Conservation (phyloP, 768 basidiomycete genomes). For the Boletellus ananiceps region DNA sequence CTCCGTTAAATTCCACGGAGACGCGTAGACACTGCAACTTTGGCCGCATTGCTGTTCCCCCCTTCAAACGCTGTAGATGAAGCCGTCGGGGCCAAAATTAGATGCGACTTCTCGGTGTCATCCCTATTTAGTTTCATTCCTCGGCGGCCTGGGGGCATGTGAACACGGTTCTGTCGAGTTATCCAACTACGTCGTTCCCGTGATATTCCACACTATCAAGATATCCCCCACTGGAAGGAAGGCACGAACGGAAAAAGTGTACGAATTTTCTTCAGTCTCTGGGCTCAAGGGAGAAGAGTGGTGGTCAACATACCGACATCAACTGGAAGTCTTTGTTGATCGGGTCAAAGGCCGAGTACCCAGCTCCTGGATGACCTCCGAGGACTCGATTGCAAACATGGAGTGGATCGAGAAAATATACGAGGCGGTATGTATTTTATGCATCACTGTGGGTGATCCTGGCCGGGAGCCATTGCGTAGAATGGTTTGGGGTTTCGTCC, state of each 20-base stretch:
- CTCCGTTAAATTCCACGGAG: constrained; percentile 23
- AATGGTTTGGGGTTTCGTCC: constrained; percentile 33
- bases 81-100: constrained; percentile 35
- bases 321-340: constrained; percentile 63
- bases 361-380: constrained; percentile 48
- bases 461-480: constrained; percentile 13
- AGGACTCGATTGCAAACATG: constrained; percentile 56
- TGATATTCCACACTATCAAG: constrained; percentile 46
- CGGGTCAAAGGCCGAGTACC: constrained; percentile 48
- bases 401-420: constrained; percentile 57
- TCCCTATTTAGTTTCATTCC: constrained; percentile 35
- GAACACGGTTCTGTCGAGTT: constrained; percentile 42
- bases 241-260: constrained; percentile 40
- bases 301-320: constrained; percentile 55
- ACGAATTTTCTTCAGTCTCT: constrained; percentile 34
- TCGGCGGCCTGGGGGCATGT: constrained; percentile 38
- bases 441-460: background rate
- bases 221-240: constrained; percentile 35
- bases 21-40: constrained; percentile 39
- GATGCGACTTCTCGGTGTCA: constrained; percentile 32
- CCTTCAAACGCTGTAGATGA: constrained; percentile 23
- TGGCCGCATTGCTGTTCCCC: constrained; percentile 37
- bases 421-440: constrained; percentile 35
- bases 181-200: constrained; percentile 42
- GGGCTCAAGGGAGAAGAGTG: constrained; percentile 45